phyloP scores from a whole-genome alignment of 176 grass and related monocot genomes.

The Hordeum vulgare region MorexV3_pseudomolecules_assembly NC_058524.1:83302812-83303311 shows the following conservation, averaged over 20 bases:
- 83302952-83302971: conserved; percentile 47
- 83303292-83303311: neutral
- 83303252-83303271: conserved; percentile 45
- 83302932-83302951: conserved; percentile 68
- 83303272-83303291: neutral
- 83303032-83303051: conserved; percentile 81
- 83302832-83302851: conserved; percentile 64
- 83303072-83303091: conserved; percentile 77
- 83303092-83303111: conserved; percentile 63
- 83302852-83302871: conserved; percentile 40
- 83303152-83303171: conserved; percentile 84
- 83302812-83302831: conserved; percentile 76
- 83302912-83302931: conserved; percentile 74
- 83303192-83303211: conserved; percentile 63
- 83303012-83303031: conserved; percentile 58
- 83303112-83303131: conserved; percentile 80
- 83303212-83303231: conserved; percentile 80
- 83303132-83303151: conserved; percentile 66
- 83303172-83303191: conserved; percentile 58
- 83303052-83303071: conserved; percentile 68
- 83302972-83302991: conserved; percentile 71
- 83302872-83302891: conserved; percentile 64
- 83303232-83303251: conserved; percentile 82
- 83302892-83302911: conserved; percentile 92
- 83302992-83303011: conserved; percentile 88